phyloP scores from a whole-genome alignment of 1,284 basidiomycete species.

The Ustilago bromivora region DNA sequence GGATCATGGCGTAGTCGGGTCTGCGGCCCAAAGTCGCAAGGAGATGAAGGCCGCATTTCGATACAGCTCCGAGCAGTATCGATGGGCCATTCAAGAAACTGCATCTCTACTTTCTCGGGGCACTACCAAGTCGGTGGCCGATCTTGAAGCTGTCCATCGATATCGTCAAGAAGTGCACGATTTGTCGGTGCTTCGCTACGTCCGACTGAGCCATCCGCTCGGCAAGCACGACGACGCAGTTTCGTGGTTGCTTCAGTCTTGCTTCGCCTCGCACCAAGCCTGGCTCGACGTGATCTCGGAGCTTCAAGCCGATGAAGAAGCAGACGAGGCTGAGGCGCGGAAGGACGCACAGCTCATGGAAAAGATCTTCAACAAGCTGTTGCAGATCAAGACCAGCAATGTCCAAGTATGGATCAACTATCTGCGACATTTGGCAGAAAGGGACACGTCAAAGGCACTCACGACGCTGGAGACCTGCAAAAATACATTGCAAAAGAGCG shows the following conservation, averaged over 20 bases:
- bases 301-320: background rate
- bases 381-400: conserved; percentile 28
- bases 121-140: conserved; percentile 9
- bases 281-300: conserved; percentile 30
- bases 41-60: conserved; percentile 26
- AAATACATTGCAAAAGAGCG: conserved; percentile 20
- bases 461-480: conserved; percentile 21
- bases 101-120: conserved; percentile 38
- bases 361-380: conserved; percentile 30
- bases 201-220: conserved; percentile 23
- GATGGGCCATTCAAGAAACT: conserved; percentile 48
- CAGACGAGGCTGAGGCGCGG: background rate
- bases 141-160: conserved; percentile 31
- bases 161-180: conserved; percentile 45
- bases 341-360: conserved; percentile 20
- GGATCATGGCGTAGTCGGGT: conserved; percentile 25
- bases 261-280: conserved; percentile 26
- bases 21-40: conserved; percentile 13
- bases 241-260: conserved; percentile 34
- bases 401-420: conserved; percentile 38
- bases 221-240: conserved; percentile 24
- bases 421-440: conserved; percentile 17
- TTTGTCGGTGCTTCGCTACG: conserved; percentile 36
- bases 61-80: conserved; percentile 37
- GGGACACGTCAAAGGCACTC: conserved; percentile 29